A percentile compares a stretch with the other conserved stretches of the same genome.
Evolutionary conservation across 805 yeast genomes (phyloP).

Genomic region (Pichia thaimueangensis): DNA sequence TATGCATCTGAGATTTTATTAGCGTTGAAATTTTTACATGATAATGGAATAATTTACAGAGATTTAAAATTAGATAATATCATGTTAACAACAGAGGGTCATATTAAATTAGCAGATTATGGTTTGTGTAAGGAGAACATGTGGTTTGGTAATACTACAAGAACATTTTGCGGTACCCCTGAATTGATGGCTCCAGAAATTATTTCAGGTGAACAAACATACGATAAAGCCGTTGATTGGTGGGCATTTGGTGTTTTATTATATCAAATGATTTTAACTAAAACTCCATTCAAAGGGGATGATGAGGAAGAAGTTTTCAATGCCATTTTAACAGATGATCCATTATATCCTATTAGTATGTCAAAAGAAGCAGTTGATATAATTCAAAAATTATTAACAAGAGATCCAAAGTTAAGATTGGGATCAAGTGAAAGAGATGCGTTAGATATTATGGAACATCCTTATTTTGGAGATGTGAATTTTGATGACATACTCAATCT

Average conservation of each 20-base stretch:
- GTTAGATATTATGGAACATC: conserved; percentile 88
- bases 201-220: conserved; percentile 74
- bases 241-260: conserved; percentile 98
- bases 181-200: conserved; percentile 99
- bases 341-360: conserved; percentile 94
- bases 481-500: conserved; percentile 77
- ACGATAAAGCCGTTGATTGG: conserved; percentile 96
- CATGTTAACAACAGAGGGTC: conserved; percentile 82
- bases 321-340: conserved; percentile 94
- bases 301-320: conserved; percentile 85
- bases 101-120: conserved; percentile 93
- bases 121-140: conserved; percentile 89
- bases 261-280: conserved; percentile 94
- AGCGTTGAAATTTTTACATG: conserved; percentile 90
- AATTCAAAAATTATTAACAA: conserved; percentile 81
- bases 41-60: conserved; percentile 91
- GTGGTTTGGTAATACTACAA: conserved; percentile 66
- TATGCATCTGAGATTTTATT: conserved; percentile 94
- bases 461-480: conserved; percentile 83
- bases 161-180: conserved; percentile 98
- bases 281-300: conserved; percentile 96
- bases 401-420: conserved; percentile 77
- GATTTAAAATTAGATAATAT: conserved; percentile 95
- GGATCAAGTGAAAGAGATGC: conserved; percentile 91
- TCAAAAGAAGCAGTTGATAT: conserved; percentile 94